Conservation (phyloP, 768 basidiomycete species). For the Trametes maxima region DNA sequence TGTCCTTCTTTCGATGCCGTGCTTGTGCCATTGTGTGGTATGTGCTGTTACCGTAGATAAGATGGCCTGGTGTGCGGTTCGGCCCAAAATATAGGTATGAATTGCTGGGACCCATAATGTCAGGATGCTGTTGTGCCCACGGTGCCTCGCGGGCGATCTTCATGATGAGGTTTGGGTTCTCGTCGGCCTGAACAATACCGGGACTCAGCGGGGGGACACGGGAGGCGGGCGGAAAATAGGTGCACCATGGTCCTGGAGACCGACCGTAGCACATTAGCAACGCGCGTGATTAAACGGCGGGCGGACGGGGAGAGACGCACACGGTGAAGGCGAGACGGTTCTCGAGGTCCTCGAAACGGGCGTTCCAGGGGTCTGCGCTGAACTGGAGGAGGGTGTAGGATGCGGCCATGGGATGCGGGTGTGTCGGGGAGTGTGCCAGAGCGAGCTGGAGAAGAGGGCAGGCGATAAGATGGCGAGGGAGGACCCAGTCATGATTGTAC, state of each 20-base stretch:
- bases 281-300: not conserved
- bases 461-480: conserved; percentile 13
- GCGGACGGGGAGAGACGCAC: conserved; percentile 43
- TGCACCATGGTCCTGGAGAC: conserved; percentile 22
- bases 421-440: conserved; percentile 13
- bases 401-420: conserved; percentile 35
- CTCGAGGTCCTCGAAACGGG: conserved; percentile 64
- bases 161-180: conserved; percentile 62
- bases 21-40: conserved; percentile 59
- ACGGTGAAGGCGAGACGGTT: conserved; percentile 66
- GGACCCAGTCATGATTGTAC: conserved; percentile 11
- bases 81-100: conserved; percentile 81
- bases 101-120: conserved; percentile 79
- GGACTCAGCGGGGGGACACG: not conserved
- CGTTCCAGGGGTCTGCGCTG: conserved; percentile 62
- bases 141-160: conserved; percentile 62
- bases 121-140: conserved; percentile 69
- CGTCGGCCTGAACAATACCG: conserved; percentile 46
- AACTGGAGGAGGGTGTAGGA: conserved; percentile 62
- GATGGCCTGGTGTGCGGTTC: conserved; percentile 56
- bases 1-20: conserved; percentile 57
- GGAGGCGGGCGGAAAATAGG: not conserved
- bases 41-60: conserved; percentile 69
- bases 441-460: not conserved
- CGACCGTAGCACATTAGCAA: conserved; percentile 8